Evolutionary conservation across 2,329 filamentous ascomycete genomes (phyloP), one percentile per base, ranked within the genome.

Genomic region (Sporothrix mexicana): DNA sequence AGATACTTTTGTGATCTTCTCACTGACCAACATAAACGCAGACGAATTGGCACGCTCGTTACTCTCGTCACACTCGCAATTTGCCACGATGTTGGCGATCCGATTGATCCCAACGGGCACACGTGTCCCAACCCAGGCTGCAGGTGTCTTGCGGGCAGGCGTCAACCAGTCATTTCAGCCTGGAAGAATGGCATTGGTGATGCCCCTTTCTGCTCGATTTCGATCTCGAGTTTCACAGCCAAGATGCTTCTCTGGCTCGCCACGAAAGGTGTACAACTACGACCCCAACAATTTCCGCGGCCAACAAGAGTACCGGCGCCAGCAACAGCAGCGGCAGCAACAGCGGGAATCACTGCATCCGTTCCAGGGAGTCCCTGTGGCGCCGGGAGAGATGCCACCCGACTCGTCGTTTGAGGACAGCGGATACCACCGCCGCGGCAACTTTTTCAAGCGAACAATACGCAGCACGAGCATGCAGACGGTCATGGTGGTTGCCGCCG

Each of bases 401-500:
- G 43, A 45, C 30, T 71, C 59, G n/a, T 57, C 66, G 45, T 75
- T 74, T 57, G 73, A 73, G 25, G 49, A 70, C 23, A 66, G 66
- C 45, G 68, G 67, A 3, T 47, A 45, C 30, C 45, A 73, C 47
- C 25, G 64, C 2, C 57, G 41, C 17, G 62, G 67, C 12, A 13
- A 30, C 13, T 66, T 69, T 12, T 51, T 70, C 20, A 41, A 73
- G n/a, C 69, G 72, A 57, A 71, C 72, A 4, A 64, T 74, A 17
- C 64, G 49, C 53, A 75, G 74, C 73, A 80, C 80, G 30, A 80
- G 77, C 69, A 83, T 83, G 61, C 80, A 81, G 72, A 77, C 82
- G 41, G 80, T 87, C 15, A 78, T 85, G 17, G 75, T 82, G 0
- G 74, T 83, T 15, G 82, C 83, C 41, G 79, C 83, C 17, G 77